Evolutionary conservation across 768 basidiomycete species (phyloP).

Genomic region (Multifurca ochricompacta): DNA sequence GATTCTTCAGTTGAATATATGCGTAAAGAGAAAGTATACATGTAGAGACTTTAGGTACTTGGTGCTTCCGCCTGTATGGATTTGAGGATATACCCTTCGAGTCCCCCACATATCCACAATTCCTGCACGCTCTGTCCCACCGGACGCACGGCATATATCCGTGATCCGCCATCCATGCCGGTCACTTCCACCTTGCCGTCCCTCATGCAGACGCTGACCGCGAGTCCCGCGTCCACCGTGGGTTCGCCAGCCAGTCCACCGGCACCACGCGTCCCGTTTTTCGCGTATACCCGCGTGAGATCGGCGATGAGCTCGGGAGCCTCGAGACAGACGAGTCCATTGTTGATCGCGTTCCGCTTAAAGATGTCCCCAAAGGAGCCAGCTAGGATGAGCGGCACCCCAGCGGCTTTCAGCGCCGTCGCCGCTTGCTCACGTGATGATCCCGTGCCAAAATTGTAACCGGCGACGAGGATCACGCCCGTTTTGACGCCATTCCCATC

Average conservation of each 20-base stretch:
- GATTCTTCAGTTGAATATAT: too few relatives aligned
- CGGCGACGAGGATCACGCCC: slow-evolving; percentile 80
- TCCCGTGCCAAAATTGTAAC: slow-evolving; percentile 98
- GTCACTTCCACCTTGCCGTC: slow-evolving; percentile 60
- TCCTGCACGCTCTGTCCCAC: slow-evolving; percentile 96
- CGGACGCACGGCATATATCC: slow-evolving; percentile 58
- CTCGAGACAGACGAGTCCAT: slow-evolving; percentile 92
- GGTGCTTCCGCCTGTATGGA: slow-evolving; percentile 37
- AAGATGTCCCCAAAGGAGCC: slow-evolving; percentile 99
- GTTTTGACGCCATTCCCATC: slow-evolving; percentile 28
- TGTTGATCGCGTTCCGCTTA: slow-evolving; percentile 98
- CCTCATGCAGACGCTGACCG: slow-evolving; percentile 57
- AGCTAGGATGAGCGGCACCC: slow-evolving; percentile 88
- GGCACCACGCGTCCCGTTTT: slow-evolving; percentile 63
- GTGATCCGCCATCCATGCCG: slow-evolving; percentile 34
- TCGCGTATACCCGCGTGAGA: slow-evolving; percentile 66
- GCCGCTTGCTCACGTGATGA: slow-evolving; percentile 98
- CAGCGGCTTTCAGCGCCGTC: slow-evolving; percentile 91
- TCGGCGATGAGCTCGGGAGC: slow-evolving; percentile 83
- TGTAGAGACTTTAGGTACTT: not conserved
- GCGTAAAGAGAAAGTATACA: not conserved
- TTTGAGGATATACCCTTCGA: slow-evolving; percentile 88
- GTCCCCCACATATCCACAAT: slow-evolving; percentile 89
- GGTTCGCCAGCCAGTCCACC: slow-evolving; percentile 78
- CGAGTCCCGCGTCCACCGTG: slow-evolving; percentile 69